Percentiles rank a stretch among this genome's conserved stretches.
Evolutionary conservation across 2,329 filamentous ascomycete species (phyloP).

Genomic region (Ophiostoma himal-ulmi): DNA sequence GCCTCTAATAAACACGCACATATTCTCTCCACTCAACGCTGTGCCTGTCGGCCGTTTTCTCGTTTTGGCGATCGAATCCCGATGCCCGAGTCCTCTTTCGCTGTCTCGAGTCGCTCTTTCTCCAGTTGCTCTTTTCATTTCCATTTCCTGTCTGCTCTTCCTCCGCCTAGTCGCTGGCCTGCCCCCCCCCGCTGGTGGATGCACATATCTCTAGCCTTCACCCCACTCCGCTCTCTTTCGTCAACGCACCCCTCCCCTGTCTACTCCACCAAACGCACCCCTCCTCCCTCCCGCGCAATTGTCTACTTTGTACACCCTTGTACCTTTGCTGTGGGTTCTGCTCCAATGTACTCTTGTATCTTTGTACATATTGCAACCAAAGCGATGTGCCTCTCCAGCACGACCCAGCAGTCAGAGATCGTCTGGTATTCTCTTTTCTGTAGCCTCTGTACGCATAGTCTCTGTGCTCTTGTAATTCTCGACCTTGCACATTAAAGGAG

Average conservation of each 20-base stretch:
- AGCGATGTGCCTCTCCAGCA: not conserved
- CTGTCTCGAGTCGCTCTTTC: not conserved
- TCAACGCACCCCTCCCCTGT: conserved; percentile 16
- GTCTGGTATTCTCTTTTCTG: conserved; percentile 22
- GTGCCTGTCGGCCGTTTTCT: conserved; percentile 1
- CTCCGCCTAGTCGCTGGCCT: not conserved
- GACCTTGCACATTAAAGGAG: conserved; percentile 17
- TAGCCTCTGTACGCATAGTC: not conserved
- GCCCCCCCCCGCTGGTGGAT: not conserved
- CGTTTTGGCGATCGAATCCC: not conserved
- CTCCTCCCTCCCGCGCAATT: conserved; percentile 17
- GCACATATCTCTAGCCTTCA: not conserved
- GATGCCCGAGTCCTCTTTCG: not conserved
- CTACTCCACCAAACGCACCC: not conserved
- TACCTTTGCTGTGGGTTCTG: conserved; percentile 21
- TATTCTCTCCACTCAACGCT: not conserved
- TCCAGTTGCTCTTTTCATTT: not conserved
- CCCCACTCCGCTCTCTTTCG: not conserved
- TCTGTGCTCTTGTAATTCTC: not conserved
- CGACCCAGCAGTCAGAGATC: conserved; percentile 23
- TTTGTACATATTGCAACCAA: not conserved
- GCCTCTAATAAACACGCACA: not conserved
- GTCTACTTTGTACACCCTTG: conserved; percentile 26
- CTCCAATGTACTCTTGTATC: conserved; percentile 7
- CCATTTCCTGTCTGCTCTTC: not conserved